A percentile compares a stretch with the other conserved stretches of the same genome.
phyloP scores from a whole-genome alignment of 2,329 filamentous ascomycete species.

The Calonectria hongkongensis region DNA sequence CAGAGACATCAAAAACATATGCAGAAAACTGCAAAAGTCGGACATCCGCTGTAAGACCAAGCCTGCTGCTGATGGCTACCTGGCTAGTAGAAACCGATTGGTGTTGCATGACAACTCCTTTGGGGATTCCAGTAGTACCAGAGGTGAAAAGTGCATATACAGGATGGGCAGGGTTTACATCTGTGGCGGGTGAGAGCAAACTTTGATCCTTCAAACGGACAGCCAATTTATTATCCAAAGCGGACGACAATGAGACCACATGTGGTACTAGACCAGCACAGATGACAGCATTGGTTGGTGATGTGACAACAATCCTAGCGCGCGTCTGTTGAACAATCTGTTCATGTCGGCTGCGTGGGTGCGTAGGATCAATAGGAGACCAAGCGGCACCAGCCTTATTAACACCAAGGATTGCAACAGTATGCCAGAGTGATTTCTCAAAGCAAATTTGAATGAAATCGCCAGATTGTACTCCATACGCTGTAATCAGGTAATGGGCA shows the following conservation, averaged over 20 bases:
- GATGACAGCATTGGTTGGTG: neutral
- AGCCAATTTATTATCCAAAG: slow-evolving; percentile 5
- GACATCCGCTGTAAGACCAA: slow-evolving; percentile 32
- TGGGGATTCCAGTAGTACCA: slow-evolving; percentile 53
- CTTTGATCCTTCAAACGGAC: neutral
- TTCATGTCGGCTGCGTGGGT: slow-evolving; percentile 19
- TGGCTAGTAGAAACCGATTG: slow-evolving; percentile 40
- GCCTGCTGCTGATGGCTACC: slow-evolving; percentile 20
- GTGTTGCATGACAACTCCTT: slow-evolving; percentile 51
- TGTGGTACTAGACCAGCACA: slow-evolving; percentile 13
- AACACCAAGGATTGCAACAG: slow-evolving; percentile 23
- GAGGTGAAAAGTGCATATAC: slow-evolving; percentile 54
- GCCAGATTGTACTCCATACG: slow-evolving; percentile 31
- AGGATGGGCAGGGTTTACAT: slow-evolving; percentile 7
- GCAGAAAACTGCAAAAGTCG: slow-evolving; percentile 40
- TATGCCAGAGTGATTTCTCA: slow-evolving; percentile 24
- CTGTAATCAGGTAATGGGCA: slow-evolving; percentile 28
- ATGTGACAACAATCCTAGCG: slow-evolving; percentile 13
- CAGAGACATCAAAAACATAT: slow-evolving; percentile 34
- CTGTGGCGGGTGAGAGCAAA: neutral
- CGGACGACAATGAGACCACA: slow-evolving; percentile 10
- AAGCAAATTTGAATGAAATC: slow-evolving; percentile 38
- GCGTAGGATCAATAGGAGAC: slow-evolving; percentile 25
- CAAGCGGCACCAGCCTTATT: slow-evolving; percentile 31
- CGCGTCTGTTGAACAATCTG: slow-evolving; percentile 20